Evolutionary conservation across 345 rosid species (phyloP), one percentile per base, ranked within the genome.

Genomic region (Mallotus nudiflorus): DNA sequence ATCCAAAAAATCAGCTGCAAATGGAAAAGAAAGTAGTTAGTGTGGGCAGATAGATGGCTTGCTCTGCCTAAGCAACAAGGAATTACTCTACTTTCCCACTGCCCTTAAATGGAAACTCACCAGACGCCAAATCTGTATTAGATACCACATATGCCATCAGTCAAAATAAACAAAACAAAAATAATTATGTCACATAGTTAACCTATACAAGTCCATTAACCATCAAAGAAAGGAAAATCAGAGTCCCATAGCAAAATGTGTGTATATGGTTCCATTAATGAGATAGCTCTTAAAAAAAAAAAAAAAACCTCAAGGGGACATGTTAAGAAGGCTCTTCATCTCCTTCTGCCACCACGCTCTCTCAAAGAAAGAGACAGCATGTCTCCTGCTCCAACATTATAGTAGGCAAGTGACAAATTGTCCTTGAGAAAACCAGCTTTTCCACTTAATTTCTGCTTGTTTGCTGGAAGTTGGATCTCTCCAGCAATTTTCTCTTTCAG

Each of bases 401-500:
- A 92, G 72, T 90, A 83, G 16, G 94, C 92, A 75, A 88, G 92
- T 19, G 94, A 84, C 91, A 92, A 81, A 75, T 88, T 92, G 76
- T 92, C 97, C 86, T 92, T 92, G 27, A 92, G 85, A 71, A 92
- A 92, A 68, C 97, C 94, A 39, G 91, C 87, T 80, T 88, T 88
- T 65, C 96, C 96, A 78, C 94, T 92, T 77, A 92, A 67, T 72
- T 92, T 92, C 83, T 92, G 97, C 70, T 92, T 92, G 83, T 89
- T 92, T 58, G 96, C 85, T 29, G 91, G 88, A 70, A 90, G 89
- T 71, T 89, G 97, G 66, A 82, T 88, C 75, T 87, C 92, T 72
- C 92, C 97, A 0, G 96, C 96, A 68, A 92, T 90, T 82, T 92
- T 92, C 85, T 92, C 97, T 78, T 92, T 92, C 84, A 92, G 82